These are phyloP conservation scores for Malus hybrid DNA, from an alignment of 331 rosid genomes.

Conservation along the genomic window DNA sequence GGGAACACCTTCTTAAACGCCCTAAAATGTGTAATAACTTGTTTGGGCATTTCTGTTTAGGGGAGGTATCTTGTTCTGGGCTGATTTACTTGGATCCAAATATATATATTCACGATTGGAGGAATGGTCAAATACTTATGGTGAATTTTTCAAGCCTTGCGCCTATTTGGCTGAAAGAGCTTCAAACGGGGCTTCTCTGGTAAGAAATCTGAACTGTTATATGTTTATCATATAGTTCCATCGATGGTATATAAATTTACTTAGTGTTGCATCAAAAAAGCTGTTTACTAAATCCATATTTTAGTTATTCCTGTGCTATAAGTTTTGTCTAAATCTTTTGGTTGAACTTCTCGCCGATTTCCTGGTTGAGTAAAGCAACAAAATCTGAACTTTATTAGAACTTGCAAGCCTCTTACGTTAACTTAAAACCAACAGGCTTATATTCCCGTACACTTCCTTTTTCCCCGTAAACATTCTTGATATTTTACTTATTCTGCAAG, in stretches of 20 bases:
- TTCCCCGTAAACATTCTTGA: background rate
- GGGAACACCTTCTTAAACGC: background rate
- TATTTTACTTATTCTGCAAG: too few species aligned
- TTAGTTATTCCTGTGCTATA: background rate
- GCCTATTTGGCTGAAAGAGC: conserved; percentile 84
- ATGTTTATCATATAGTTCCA: background rate
- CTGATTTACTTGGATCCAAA: conserved; percentile 83
- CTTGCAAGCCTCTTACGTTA: background rate
- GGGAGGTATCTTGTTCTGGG: conserved; percentile 97
- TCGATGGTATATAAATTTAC: background rate
- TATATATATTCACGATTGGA: conserved; percentile 73
- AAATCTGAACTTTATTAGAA: background rate
- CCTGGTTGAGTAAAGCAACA: background rate
- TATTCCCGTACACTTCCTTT: background rate
- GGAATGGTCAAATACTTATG: conserved; percentile 71
- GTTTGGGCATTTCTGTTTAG: conserved; percentile 31
- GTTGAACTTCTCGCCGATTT: background rate
- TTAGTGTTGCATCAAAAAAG: background rate
- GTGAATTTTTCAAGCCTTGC: conserved; percentile 90
- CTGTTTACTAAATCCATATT: background rate
- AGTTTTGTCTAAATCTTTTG: background rate
- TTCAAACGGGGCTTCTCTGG: conserved; percentile 72
- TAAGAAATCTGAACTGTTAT: conserved; percentile 23
- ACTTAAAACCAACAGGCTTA: background rate
- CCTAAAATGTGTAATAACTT: background rate